phyloP scores from a whole-genome alignment of 2,329 filamentous ascomycete genomes.

The Plectosphaerella plurivora region DNA sequence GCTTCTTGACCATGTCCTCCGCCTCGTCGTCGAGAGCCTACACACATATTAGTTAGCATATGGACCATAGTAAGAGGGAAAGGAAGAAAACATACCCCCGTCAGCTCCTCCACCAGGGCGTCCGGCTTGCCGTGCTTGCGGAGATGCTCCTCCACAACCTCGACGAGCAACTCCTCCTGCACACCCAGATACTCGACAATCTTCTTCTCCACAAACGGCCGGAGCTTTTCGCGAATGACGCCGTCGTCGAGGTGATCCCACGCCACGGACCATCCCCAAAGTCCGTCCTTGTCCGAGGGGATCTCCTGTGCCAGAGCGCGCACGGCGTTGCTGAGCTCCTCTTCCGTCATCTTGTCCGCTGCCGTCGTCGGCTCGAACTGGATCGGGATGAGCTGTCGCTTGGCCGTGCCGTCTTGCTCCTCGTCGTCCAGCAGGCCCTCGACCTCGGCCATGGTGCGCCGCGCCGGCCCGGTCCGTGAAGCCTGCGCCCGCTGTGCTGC shows the following conservation, averaged over 20 bases:
- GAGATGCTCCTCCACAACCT: conserved; percentile 85
- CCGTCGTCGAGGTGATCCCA: conserved; percentile 87
- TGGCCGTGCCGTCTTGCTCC: conserved; percentile 69
- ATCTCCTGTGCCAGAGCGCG: conserved; percentile 84
- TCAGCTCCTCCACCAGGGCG: conserved; percentile 78
- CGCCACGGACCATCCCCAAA: conserved; percentile 90
- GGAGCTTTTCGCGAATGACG: conserved; percentile 78
- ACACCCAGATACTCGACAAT: conserved; percentile 95
- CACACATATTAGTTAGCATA: conserved; percentile 19
- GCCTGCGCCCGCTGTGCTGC: conserved; percentile 70
- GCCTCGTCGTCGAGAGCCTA: conserved; percentile 91
- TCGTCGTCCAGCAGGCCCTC: conserved; percentile 94
- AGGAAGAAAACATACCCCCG: conserved; percentile 57
- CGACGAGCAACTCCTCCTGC: conserved; percentile 92
- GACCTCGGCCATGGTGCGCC: conserved; percentile 86
- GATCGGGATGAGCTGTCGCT: conserved; percentile 75
- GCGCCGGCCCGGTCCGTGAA: conserved; percentile 49
- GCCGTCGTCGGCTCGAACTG: conserved; percentile 69
- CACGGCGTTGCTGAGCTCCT: conserved; percentile 80
- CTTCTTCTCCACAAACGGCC: conserved; percentile 97
- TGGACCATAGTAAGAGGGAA: conserved; percentile 2
- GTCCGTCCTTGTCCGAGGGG: conserved; percentile 75
- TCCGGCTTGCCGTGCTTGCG: conserved; percentile 70
- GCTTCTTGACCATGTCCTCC: conserved; percentile 88
- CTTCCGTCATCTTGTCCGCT: conserved; percentile 69